Percentiles rank a stretch among this genome's conserved stretches.
phyloP scores from a whole-genome alignment of 1,139 yeast species.

The Taiozyma onychis region DNA sequence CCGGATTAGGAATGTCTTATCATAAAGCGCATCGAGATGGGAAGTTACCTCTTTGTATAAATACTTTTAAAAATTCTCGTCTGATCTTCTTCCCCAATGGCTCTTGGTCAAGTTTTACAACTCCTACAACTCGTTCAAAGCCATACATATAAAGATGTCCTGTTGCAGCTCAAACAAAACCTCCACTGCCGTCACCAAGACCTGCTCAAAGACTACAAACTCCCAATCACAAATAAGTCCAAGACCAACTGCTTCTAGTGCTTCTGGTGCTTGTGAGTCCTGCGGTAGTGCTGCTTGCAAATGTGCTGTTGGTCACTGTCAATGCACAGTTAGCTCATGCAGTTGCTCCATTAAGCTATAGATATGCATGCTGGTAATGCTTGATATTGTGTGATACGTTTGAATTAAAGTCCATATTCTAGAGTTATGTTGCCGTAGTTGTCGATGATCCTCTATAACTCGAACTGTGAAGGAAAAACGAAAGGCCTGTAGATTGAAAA shows the following conservation, averaged over 20 bases:
- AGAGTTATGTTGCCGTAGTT: not conserved
- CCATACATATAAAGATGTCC: conserved; percentile 12
- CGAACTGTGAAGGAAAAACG: not conserved
- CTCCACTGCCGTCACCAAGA: conserved; percentile 9
- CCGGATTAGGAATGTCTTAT: conserved; percentile 11
- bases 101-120: not conserved
- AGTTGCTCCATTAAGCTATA: conserved; percentile 20
- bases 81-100: conserved; percentile 1
- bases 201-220: not conserved
- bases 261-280: not conserved
- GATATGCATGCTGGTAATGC: not conserved
- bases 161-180: conserved; percentile 17
- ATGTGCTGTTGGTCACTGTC: conserved; percentile 22
- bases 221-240: not conserved
- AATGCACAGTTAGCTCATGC: conserved; percentile 20
- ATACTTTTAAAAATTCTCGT: not conserved
- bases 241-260: not conserved
- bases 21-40: conserved; percentile 4
- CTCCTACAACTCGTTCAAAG: not conserved
- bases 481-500: no score
- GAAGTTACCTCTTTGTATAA: not conserved
- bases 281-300: conserved; percentile 23
- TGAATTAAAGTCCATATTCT: not conserved
- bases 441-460: not conserved
- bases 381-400: not conserved